A percentile compares a stretch with the other conserved stretches of the same genome.
These are phyloP conservation scores for Alternaria triticina DNA, from an alignment of 2,329 filamentous ascomycete species.

Conservation along the genomic window DNA sequence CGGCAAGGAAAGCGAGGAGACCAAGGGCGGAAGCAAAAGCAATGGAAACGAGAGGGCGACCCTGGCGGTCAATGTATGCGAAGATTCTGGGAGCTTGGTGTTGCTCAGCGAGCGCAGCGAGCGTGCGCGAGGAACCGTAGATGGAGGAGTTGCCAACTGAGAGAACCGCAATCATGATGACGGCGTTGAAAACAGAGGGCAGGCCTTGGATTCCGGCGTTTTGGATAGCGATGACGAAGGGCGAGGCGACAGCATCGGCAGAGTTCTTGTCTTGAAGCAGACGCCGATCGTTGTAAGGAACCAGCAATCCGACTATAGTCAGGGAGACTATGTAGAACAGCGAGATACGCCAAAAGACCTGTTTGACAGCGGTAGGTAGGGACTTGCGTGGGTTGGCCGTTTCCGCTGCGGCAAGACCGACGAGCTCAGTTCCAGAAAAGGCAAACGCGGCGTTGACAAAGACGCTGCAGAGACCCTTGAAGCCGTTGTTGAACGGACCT, in stretches of 20 bases:
- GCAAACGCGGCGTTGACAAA: slow-evolving; percentile 79
- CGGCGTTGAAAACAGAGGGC: slow-evolving; percentile 90
- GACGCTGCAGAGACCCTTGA: slow-evolving; percentile 80
- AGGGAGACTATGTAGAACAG: slow-evolving; percentile 86
- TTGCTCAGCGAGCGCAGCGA: slow-evolving; percentile 88
- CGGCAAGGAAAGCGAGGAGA: slow-evolving; percentile 64
- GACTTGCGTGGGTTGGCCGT: slow-evolving; percentile 82
- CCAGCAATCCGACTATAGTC: slow-evolving; percentile 79
- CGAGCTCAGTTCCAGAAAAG: slow-evolving; percentile 78
- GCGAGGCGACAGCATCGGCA: slow-evolving; percentile 77
- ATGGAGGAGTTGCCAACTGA: slow-evolving; percentile 92
- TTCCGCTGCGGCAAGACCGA: slow-evolving; percentile 79
- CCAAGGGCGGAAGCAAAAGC: slow-evolving; percentile 62
- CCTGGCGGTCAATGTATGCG: slow-evolving; percentile 66
- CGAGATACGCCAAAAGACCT: slow-evolving; percentile 84
- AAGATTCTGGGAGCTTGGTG: slow-evolving; percentile 63
- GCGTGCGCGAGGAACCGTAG: slow-evolving; percentile 87
- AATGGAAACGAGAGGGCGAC: slow-evolving; percentile 65
- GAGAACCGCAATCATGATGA: slow-evolving; percentile 88
- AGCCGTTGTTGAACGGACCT: slow-evolving; percentile 83
- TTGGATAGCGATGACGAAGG: slow-evolving; percentile 91
- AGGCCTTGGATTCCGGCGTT: slow-evolving; percentile 82
- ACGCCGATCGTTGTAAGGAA: slow-evolving; percentile 71
- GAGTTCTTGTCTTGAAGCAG: slow-evolving; percentile 65
- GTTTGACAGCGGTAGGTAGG: slow-evolving; percentile 87